These are phyloP conservation scores for Agrocybe praecox DNA, from an alignment of 768 basidiomycete genomes.

Conservation along the genomic window DNA sequence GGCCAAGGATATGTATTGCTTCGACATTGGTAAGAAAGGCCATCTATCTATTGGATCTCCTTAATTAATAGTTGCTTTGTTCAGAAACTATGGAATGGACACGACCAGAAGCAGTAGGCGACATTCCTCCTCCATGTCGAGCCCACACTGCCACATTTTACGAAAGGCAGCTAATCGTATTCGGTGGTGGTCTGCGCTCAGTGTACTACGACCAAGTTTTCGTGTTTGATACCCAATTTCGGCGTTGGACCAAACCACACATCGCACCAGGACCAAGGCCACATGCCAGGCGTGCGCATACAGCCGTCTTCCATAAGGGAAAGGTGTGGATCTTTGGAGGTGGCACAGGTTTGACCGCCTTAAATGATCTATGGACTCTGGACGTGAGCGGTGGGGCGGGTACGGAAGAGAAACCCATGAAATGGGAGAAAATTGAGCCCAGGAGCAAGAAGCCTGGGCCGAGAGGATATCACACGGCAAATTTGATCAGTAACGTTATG, in stretches of 20 bases:
- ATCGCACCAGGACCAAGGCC: conserved; percentile 43
- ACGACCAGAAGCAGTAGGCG: conserved; percentile 75
- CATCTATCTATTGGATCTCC: conserved; percentile 1
- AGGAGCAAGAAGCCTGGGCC: conserved; percentile 57
- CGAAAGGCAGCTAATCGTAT: conserved; percentile 77
- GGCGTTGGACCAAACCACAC: conserved; percentile 63
- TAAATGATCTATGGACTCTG: conserved; percentile 89
- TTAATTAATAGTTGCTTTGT: not conserved
- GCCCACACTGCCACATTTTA: conserved; percentile 89
- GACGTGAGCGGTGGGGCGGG: conserved; percentile 47
- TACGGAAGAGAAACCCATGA: conserved; percentile 21
- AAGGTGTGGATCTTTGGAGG: conserved; percentile 90
- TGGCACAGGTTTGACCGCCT: conserved; percentile 88
- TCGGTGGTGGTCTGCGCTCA: conserved; percentile 86
- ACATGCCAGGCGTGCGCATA: conserved; percentile 84
- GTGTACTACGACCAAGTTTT: conserved; percentile 83
- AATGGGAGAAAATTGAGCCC: conserved; percentile 54
- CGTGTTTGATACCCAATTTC: conserved; percentile 76
- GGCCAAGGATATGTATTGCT: conserved; percentile 78
- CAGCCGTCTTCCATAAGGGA: conserved; percentile 70
- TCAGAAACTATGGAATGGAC: conserved; percentile 91
- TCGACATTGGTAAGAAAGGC: conserved; percentile 69
- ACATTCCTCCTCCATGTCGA: conserved; percentile 78
- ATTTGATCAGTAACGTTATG: conserved; percentile 84
- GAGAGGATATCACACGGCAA: conserved; percentile 91